Evolutionary conservation across 164 flowering plant genomes (phyloP).

Genomic region (Umbellularia californica): DNA sequence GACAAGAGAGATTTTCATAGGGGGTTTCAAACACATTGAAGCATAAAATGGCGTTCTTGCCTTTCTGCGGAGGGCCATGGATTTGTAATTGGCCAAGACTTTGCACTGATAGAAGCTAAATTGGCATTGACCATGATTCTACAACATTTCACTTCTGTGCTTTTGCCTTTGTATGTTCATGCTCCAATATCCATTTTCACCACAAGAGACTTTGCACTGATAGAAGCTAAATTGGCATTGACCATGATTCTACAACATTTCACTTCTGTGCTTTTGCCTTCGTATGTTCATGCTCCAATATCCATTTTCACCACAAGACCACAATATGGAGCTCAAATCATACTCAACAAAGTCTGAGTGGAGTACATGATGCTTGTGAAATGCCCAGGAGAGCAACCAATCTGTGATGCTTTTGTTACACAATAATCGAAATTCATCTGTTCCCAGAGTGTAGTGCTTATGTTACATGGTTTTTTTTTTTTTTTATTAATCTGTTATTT

Average conservation of each 20-base stretch:
- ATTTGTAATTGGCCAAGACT: constrained; percentile 14
- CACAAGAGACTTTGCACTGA: not conserved
- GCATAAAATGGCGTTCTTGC: constrained; percentile 12
- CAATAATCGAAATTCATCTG: too few relatives aligned
- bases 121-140: constrained; percentile 15
- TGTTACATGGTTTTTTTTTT: too few relatives aligned
- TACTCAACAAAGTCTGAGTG: constrained; percentile 4
- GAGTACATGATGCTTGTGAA: too few relatives aligned
- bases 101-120: constrained; percentile 14
- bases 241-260: constrained; percentile 13
- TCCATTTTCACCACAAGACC: constrained; percentile 5
- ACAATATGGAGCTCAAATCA: constrained; percentile 9
- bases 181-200: constrained; percentile 4
- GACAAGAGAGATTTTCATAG: constrained; percentile 8
- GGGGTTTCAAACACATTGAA: constrained; percentile 14
- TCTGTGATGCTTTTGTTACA: too few relatives aligned
- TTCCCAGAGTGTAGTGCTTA: too few relatives aligned
- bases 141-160: constrained; percentile 5
- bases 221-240: constrained; percentile 15
- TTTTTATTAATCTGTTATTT: too few relatives aligned
- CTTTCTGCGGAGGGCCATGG: constrained; percentile 13
- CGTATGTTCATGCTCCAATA: constrained; percentile 13
- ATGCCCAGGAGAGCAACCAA: too few relatives aligned
- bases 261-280: constrained; percentile 7
- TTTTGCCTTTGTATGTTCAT: constrained; percentile 12